Percentiles rank a stretch among this genome's conserved stretches.
phyloP scores from a whole-genome alignment of 2,329 filamentous ascomycete genomes.

The Arthrobotrys megalospora region DNA sequence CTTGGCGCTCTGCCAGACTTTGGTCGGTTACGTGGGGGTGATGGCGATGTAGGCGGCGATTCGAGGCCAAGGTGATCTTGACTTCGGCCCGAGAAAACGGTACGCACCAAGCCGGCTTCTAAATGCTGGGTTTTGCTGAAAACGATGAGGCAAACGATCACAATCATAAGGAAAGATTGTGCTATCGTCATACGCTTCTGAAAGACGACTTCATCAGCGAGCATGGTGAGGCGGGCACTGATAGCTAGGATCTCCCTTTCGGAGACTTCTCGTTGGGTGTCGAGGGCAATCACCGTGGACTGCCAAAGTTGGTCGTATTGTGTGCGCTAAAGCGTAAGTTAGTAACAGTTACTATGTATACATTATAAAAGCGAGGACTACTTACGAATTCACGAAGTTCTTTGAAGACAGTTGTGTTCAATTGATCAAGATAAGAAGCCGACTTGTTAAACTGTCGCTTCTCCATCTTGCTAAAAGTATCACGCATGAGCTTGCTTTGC shows the following conservation, averaged over 20 bases:
- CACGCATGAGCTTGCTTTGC: constrained; percentile 89
- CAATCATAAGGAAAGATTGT: constrained; percentile 87
- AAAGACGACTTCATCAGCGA: constrained; percentile 92
- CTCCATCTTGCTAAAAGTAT: constrained; percentile 88
- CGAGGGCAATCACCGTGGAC: constrained; percentile 90
- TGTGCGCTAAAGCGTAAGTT: constrained; percentile 70
- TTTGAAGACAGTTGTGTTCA: constrained; percentile 88
- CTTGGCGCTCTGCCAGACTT: constrained; percentile 26
- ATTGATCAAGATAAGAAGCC: constrained; percentile 81
- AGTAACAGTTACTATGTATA: constrained; percentile 24
- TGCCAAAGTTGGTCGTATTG: constrained; percentile 98
- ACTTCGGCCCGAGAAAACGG: constrained; percentile 60
- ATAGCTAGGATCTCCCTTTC: constrained; percentile 87
- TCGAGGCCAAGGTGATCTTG: constrained; percentile 57
- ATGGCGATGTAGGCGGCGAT: constrained; percentile 60
- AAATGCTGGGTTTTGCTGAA: constrained; percentile 71
- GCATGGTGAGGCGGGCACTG: constrained; percentile 82
- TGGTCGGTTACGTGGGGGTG: constrained; percentile 22
- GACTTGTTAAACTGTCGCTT: constrained; percentile 89
- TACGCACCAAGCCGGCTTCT: constrained; percentile 59
- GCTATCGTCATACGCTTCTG: constrained; percentile 94
- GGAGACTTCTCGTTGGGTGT: constrained; percentile 87
- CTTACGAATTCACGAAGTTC: constrained; percentile 79
- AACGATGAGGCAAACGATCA: constrained; percentile 88
- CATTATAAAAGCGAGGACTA: not conserved